phyloP scores from a whole-genome alignment of 164 flowering plant species.

The Vitis riparia region DNA sequence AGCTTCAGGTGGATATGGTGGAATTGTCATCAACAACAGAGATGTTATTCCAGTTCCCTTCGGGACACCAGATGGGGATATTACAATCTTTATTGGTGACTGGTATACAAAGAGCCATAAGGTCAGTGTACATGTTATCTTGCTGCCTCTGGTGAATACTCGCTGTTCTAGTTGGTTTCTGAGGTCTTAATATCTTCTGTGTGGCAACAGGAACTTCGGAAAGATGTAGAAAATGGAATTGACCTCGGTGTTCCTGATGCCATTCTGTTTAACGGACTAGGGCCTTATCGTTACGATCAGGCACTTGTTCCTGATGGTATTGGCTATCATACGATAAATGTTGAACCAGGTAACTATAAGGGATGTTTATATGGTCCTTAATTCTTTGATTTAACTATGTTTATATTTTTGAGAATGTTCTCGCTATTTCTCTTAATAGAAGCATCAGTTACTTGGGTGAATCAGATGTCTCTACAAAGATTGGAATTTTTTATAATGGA shows the following conservation, averaged over 20 bases:
- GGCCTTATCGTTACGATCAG: slow-evolving; percentile 66
- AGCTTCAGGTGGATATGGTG: slow-evolving; percentile 97
- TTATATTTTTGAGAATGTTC: not conserved
- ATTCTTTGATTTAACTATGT: not conserved
- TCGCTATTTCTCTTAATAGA: not conserved
- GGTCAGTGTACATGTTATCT: slow-evolving; percentile 34
- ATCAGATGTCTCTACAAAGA: not conserved
- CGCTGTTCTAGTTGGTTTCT: not conserved
- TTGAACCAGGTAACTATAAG: slow-evolving; percentile 69
- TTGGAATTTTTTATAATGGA: not conserved
- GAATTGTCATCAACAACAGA: slow-evolving; percentile 77
- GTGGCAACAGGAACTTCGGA: slow-evolving; percentile 62
- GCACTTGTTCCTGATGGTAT: slow-evolving; percentile 58
- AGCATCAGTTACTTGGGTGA: not conserved
- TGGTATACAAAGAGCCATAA: slow-evolving; percentile 83
- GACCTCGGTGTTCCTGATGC: slow-evolving; percentile 88
- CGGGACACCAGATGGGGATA: slow-evolving; percentile 84
- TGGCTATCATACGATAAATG: slow-evolving; percentile 54
- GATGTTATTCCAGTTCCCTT: slow-evolving; percentile 86
- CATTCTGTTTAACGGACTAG: slow-evolving; percentile 73
- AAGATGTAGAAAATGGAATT: slow-evolving; percentile 57
- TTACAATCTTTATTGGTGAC: slow-evolving; percentile 75
- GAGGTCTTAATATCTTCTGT: slow-evolving; percentile 1
- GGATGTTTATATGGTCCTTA: not conserved
- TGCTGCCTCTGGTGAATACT: not conserved